Conservation (phyloP, 139 green algal genomes). For the Chlorella sp. region DNA sequence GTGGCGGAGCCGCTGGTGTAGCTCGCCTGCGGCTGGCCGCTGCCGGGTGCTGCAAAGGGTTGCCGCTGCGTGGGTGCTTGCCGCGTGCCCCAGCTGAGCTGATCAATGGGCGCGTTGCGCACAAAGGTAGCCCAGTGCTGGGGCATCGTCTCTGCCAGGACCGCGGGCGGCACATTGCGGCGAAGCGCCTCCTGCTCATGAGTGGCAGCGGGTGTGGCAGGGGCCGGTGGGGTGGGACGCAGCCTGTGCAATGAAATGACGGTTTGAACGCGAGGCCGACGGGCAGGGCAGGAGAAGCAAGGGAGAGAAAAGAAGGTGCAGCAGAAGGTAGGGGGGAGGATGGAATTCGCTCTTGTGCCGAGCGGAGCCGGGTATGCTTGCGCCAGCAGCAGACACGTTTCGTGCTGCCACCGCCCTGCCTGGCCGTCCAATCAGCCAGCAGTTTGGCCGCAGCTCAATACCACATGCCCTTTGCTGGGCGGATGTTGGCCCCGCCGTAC, state of each 20-base stretch:
- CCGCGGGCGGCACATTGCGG: constrained; percentile 46
- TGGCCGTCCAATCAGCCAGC: background rate
- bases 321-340: background rate
- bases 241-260: too few species aligned
- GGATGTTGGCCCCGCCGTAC: background rate
- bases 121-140: constrained; percentile 91
- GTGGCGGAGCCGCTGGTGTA: constrained; percentile 13
- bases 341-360: too few species aligned
- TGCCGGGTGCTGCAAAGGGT: background rate
- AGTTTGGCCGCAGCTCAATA: background rate
- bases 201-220: too few species aligned
- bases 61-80: background rate
- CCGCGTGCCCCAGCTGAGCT: constrained; percentile 61
- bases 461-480: background rate
- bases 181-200: constrained; percentile 14
- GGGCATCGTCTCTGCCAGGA: constrained; percentile 87
- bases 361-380: too few species aligned
- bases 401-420: background rate
- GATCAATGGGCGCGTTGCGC: constrained; percentile 75
- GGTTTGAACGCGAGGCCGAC: too few species aligned
- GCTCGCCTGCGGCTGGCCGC: background rate
- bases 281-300: too few species aligned
- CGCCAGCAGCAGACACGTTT: too few species aligned
- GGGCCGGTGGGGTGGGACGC: too few species aligned
- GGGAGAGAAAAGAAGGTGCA: background rate